Evolutionary conservation across 305 asterid genomes (phyloP), one percentile per base, ranked within the genome.

Genomic region (Fraxinus sp.): DNA sequence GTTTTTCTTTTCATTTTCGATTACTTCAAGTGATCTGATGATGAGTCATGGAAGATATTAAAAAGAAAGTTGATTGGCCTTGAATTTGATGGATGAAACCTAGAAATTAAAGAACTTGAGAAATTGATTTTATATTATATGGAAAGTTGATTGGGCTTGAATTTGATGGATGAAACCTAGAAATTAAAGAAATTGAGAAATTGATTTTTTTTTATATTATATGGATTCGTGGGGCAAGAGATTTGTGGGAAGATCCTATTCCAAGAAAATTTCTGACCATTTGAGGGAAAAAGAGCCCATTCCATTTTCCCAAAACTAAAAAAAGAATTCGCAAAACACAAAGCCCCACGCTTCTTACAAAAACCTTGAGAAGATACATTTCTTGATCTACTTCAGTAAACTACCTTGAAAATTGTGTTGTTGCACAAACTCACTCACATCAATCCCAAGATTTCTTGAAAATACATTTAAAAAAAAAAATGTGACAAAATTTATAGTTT

Each of bases 321-420:
- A 46, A 77, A 66, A 24, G 28, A 77, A 83, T 30, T 85, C 62
- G 83, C 83, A 32, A 9, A 75, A 80, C 89, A 84, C 88, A 85
- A 74, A 84, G 79, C 80, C 83, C 90, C 83, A 82, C 78, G 85
- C 87, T 85, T 85, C 84, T 81, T 83, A 82, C 87, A 89, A 86
- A 84, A 14, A 79, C 92, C 89, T 87, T 89, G 91, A 90, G 91
- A 88, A 79, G 78, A 84, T 88, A 86, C 86, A 79, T 88, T 87
- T 89, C 82, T 84, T 76, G 82, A 82, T 81, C 74, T 85, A 59
- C 88, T 41, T 77, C 78, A 80, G 76, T 73, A 80, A 66, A 82
- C 86, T 70, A 78, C 83, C 86, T 86, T 80, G 87, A 87, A 66
- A 87, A 46, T 83, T 83, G 90, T 80, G 86, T 84, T 74, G 76